These are phyloP conservation scores for Fusarium nematophilum DNA, from an alignment of 2,329 filamentous ascomycete species.

Conservation along the genomic window DNA sequence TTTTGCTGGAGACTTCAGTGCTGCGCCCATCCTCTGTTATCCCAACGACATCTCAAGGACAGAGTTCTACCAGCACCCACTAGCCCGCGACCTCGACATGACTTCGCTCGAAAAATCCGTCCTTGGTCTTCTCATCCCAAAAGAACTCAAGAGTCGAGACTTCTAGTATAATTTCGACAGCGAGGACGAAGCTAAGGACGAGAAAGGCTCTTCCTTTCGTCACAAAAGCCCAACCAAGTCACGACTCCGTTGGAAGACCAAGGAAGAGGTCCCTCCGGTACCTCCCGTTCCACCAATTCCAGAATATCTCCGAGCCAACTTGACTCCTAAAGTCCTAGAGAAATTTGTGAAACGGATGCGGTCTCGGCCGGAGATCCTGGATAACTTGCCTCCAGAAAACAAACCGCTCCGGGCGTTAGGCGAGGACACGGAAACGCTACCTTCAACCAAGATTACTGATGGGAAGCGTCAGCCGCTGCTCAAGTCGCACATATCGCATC, in stretches of 20 bases:
- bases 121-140: slow-evolving; percentile 50
- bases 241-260: slow-evolving; percentile 7
- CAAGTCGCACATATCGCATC: slow-evolving; percentile 42
- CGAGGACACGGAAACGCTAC: neutral
- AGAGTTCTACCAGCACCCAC: slow-evolving; percentile 52
- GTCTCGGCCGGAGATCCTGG: slow-evolving; percentile 34
- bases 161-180: slow-evolving; percentile 54
- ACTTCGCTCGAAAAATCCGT: slow-evolving; percentile 43
- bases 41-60: slow-evolving; percentile 50
- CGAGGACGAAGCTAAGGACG: slow-evolving; percentile 44
- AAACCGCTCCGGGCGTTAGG: neutral
- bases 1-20: slow-evolving; percentile 48
- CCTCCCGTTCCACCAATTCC: slow-evolving; percentile 49
- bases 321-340: slow-evolving; percentile 41
- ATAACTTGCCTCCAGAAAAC: slow-evolving; percentile 6
- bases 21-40: slow-evolving; percentile 47
- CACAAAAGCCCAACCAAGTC: slow-evolving; percentile 14
- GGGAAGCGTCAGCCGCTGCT: slow-evolving; percentile 25
- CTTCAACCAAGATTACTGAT: slow-evolving; percentile 9
- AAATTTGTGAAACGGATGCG: slow-evolving; percentile 45
- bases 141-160: slow-evolving; percentile 47
- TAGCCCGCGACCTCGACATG: slow-evolving; percentile 47
- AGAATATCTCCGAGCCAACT: slow-evolving; percentile 39
- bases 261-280: slow-evolving; percentile 38
- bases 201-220: slow-evolving; percentile 1